Conservation (phyloP, 1,284 basidiomycete species). For the Pyrrhoderma noxium region DNA sequence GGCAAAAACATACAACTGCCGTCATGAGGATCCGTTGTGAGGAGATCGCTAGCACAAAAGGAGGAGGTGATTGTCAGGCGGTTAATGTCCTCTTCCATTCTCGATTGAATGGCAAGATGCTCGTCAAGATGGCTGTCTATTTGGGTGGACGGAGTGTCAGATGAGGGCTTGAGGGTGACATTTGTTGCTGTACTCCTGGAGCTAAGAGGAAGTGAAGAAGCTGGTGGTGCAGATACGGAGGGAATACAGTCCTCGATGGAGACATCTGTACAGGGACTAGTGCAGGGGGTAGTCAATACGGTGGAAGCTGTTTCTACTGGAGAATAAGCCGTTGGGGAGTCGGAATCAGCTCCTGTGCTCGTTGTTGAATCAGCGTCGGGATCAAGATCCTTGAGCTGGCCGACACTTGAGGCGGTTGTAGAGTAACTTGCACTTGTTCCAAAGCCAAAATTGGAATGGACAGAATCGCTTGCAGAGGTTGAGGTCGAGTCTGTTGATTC, state of each 20-base stretch:
- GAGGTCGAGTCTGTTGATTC: constrained; percentile 9
- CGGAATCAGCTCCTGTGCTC: constrained; percentile 1
- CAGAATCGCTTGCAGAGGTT: constrained; percentile 14
- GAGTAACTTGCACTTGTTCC: constrained; percentile 15
- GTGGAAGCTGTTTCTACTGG: constrained; percentile 8
- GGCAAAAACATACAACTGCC: constrained; percentile 53
- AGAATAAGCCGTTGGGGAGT: constrained; percentile 8
- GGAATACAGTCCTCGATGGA: constrained; percentile 18
- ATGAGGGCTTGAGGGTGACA: constrained; percentile 1
- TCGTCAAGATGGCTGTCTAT: constrained; percentile 1
- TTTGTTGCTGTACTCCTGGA: constrained; percentile 5
- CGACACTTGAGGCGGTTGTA: constrained; percentile 17
- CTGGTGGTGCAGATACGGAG: not conserved
- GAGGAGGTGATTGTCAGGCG: constrained; percentile 28
- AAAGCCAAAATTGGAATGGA: constrained; percentile 16
- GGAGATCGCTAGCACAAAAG: constrained; percentile 32
- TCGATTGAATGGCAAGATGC: no score
- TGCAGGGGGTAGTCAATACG: constrained; percentile 15
- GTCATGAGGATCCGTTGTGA: constrained; percentile 30
- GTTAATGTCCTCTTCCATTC: not conserved
- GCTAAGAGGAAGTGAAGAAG: constrained; percentile 1
- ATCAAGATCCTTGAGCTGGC: constrained; percentile 10
- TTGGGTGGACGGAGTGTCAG: not conserved
- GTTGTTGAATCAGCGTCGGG: not conserved
- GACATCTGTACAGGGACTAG: constrained; percentile 15